Evolutionary conservation across 768 basidiomycete species (phyloP).

Genomic region (Pleurotus cornucopiae): DNA sequence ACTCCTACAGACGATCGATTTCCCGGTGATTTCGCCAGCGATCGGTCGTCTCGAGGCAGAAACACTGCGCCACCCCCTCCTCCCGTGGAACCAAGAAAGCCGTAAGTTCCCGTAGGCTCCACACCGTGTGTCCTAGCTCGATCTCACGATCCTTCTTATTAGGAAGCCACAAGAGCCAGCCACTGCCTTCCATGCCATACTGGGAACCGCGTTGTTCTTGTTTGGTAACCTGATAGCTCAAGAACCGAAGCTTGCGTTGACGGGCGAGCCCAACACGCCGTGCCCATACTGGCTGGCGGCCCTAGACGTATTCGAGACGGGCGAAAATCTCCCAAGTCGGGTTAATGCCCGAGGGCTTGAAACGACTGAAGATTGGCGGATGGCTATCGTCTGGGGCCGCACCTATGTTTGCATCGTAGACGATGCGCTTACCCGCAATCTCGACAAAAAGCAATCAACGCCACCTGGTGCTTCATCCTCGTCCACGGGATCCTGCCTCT

Average conservation of each 20-base stretch:
- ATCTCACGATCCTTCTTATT: conserved; percentile 11
- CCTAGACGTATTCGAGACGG: conserved; percentile 67
- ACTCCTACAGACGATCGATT: conserved; percentile 15
- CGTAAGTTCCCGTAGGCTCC: conserved; percentile 3
- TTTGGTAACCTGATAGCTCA: conserved; percentile 59
- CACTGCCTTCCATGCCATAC: conserved; percentile 62
- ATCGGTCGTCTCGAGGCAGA: conserved; percentile 4
- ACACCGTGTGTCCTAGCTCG: not conserved
- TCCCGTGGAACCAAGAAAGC: conserved; percentile 4
- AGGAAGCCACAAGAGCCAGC: conserved; percentile 47
- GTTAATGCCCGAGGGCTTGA: conserved; percentile 26
- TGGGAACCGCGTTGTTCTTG: conserved; percentile 60
- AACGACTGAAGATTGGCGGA: conserved; percentile 58
- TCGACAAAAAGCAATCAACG: conserved; percentile 12
- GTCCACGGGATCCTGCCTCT: conserved; percentile 1
- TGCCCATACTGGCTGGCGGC: conserved; percentile 64
- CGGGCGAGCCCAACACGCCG: conserved; percentile 50
- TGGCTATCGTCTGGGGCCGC: conserved; percentile 66
- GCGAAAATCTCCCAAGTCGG: conserved; percentile 54
- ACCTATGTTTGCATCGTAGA: conserved; percentile 59
- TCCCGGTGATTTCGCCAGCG: conserved; percentile 14
- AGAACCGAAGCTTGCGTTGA: conserved; percentile 42
- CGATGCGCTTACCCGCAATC: conserved; percentile 35
- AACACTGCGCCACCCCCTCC: conserved; percentile 4
- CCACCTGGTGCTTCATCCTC: not conserved